Base-by-base conservation (phyloP, 83 land plant species). In the Diphasiastrum complanatum region DNA sequence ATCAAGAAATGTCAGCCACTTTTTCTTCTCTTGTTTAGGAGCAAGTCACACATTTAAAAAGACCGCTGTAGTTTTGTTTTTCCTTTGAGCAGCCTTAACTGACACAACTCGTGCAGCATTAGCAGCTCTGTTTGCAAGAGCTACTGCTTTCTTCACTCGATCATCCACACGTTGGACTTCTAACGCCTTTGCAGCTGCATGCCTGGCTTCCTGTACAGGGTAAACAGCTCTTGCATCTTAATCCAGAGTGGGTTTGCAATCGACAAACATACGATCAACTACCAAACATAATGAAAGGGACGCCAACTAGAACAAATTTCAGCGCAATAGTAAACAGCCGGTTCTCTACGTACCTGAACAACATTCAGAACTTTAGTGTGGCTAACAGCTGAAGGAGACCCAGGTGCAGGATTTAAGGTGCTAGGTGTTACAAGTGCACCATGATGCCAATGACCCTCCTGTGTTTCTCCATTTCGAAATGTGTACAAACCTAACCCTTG, bases 41-140 rank as follows among this genome's bases (percentile, higher is more conserved):
- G n/a, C n/a, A n/a, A n/a, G n/a, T n/a, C n/a, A n/a, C n/a, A n/a
- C n/a, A n/a, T n/a, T n/a, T n/a, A n/a, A n/a, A n/a, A n/a, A n/a
- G n/a, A n/a, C n/a, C n/a, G n/a, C n/a, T n/a, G n/a, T n/a, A n/a
- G n/a, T n/a, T n/a, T n/a, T n/a, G n/a, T n/a, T n/a, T n/a, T 69
- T 68, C 43, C 77, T 89, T 62, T 85, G 96, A 59, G 89, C 96
- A 31, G 96, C 98, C 67, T 89, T 93, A 22, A 93, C 81, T 4
- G 96, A 91, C 64, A 92, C 89, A 26, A 93, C 95, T 60, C 99
- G 79, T 27, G 96, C 96, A 33, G 92, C 96, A 24, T 78, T 93
- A 45, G 99, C 89, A 6, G 96, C 85, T 64, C 81, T 70, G 63
- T 93, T 93, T 26, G 99, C 89, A 43, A 81, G 82, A 46, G 79